Percentiles rank a stretch among this genome's conserved stretches.
Evolutionary conservation across 2,329 filamentous ascomycete genomes (phyloP).

Genomic region (Exophiala lecanii-corni): DNA sequence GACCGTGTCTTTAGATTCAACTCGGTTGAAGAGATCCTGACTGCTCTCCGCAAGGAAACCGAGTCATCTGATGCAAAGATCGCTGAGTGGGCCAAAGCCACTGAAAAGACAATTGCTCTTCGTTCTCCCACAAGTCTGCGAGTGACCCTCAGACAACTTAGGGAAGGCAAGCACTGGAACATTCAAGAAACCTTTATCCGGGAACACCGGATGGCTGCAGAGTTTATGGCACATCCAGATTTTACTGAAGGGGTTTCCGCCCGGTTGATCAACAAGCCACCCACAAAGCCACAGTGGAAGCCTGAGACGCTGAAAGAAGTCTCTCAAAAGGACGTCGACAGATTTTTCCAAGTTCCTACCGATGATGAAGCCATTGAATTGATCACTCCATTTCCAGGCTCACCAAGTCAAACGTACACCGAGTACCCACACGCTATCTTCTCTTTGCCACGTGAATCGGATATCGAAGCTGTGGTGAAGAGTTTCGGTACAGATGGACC

Average conservation of each 20-base stretch:
- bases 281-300: conserved; percentile 66
- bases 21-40: conserved; percentile 65
- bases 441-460: conserved; percentile 66
- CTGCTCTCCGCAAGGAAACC: conserved; percentile 54
- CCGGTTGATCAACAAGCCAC: conserved; percentile 66
- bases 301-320: conserved; percentile 70
- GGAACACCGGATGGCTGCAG: conserved; percentile 76
- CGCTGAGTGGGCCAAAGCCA: conserved; percentile 72
- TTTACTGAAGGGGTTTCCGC: conserved; percentile 89
- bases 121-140: conserved; percentile 83
- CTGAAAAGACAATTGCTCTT: conserved; percentile 66
- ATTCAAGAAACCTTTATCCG: conserved; percentile 80
- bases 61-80: conserved; percentile 45
- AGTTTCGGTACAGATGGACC: conserved; percentile 44
- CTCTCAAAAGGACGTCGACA: conserved; percentile 51
- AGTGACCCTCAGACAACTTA: conserved; percentile 80
- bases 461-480: conserved; percentile 44
- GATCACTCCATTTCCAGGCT: conserved; percentile 43
- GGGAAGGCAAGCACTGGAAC: conserved; percentile 67
- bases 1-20: conserved; percentile 74
- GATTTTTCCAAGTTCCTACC: conserved; percentile 61
- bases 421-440: conserved; percentile 68
- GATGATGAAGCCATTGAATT: conserved; percentile 52
- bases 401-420: conserved; percentile 52
- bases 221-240: conserved; percentile 88